Base-by-base conservation (phyloP, 2,329 filamentous ascomycete species). In the Beauveria scarabaeidicola region DNA sequence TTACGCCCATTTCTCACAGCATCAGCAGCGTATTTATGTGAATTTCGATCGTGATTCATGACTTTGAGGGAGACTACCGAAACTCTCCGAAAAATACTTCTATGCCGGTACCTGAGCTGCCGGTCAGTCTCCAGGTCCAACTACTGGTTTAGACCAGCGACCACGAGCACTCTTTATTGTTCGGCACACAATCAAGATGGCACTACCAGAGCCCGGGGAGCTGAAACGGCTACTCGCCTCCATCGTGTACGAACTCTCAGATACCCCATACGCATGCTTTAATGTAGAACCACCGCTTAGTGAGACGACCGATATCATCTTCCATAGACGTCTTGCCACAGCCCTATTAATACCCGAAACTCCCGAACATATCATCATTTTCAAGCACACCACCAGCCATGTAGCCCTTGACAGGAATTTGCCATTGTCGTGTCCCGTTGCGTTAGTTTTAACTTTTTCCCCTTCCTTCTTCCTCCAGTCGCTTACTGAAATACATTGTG, bases 261-360 rank as follows among this genome's bases (percentile, higher is more conserved):
- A 1, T 1, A 59, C 50, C 7, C 15, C 47, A 3, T 59, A 25
- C 27, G 50, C 41, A 27, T 53, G 36, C 40, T 44, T 27, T 27
- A 15, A 51, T 5, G 25, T 59, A 3, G 40, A 53, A 21, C 21
- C 46, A 1, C 13, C 40, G 3, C 29, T 38, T 23, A 47, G 57
- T 25, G 57, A 50, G 3, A 47, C 57, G 13, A 59, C 43, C 7
- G 53, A 59, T 21, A 53, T 52, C 13, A 50, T 40, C 40, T 59
- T 53, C 21, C 48, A 50, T 5, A 50, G 57, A 25, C 13, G 23
- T 17, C 51, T 59, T 3, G 10, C 15, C 13, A 47, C 40, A 17
- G 23, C 47, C 15, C 7, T 53, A 13, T 36, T 15, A 11, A 6
- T 15, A 17, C 25, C 48, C 10, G 50, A 44, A 25, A 47, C 54